These are phyloP conservation scores for Colletotrichum lindemuthianum DNA, from an alignment of 2,329 filamentous ascomycete genomes.

Conservation along the genomic window DNA sequence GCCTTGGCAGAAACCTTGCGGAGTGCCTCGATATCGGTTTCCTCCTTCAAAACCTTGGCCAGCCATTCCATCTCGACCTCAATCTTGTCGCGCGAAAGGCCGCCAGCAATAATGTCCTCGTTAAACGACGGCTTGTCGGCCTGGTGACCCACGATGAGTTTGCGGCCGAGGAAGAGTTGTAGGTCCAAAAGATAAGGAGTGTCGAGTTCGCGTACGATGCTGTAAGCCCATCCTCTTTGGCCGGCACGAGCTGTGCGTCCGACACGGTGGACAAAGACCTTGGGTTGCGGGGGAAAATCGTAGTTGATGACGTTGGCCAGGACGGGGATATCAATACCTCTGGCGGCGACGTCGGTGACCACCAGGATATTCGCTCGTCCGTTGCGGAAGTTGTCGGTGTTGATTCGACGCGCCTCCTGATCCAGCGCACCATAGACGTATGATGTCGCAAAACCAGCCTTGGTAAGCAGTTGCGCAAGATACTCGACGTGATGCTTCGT, in stretches of 20 bases:
- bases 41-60: constrained; percentile 79
- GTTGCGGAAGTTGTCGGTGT: constrained; percentile 88
- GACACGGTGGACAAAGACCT: constrained; percentile 96
- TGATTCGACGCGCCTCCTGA: constrained; percentile 89
- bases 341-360: constrained; percentile 94
- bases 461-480: constrained; percentile 79
- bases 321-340: constrained; percentile 97
- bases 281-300: constrained; percentile 95
- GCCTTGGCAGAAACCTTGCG: constrained; percentile 83
- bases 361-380: constrained; percentile 91
- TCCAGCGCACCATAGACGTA: constrained; percentile 96
- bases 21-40: constrained; percentile 77
- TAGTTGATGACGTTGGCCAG: constrained; percentile 99
- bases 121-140: constrained; percentile 74
- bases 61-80: constrained; percentile 85
- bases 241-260: constrained; percentile 96
- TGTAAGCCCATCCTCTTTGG: constrained; percentile 93
- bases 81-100: constrained; percentile 76
- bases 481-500: constrained; percentile 99
- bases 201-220: constrained; percentile 86
- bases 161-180: constrained; percentile 92
- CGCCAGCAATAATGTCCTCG: constrained; percentile 85
- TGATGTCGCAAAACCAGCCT: constrained; percentile 87
- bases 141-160: constrained; percentile 78
- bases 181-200: constrained; percentile 92